phyloP scores from a whole-genome alignment of 345 rosid genomes.

The Eucalyptus curtisii region DNA sequence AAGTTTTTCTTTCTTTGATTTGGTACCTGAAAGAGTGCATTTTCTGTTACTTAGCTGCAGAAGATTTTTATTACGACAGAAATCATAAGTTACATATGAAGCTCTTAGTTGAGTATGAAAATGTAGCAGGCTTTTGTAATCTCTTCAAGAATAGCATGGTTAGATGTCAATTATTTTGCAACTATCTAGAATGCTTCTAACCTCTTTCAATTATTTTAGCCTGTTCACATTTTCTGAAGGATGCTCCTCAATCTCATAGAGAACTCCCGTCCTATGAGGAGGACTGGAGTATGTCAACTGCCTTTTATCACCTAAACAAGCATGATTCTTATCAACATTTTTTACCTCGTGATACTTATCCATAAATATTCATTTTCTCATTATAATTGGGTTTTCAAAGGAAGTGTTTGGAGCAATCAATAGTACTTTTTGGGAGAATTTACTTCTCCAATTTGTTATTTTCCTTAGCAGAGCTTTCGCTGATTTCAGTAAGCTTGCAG shows the following conservation, averaged over 20 bases:
- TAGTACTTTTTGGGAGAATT: not conserved
- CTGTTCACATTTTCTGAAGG: not conserved
- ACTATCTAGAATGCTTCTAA: not conserved
- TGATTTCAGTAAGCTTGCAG: slow-evolving; percentile 17
- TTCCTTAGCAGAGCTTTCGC: not conserved
- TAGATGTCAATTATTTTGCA: not conserved
- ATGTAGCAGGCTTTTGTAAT: not conserved
- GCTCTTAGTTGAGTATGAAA: not conserved
- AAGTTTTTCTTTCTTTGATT: slow-evolving; percentile 3
- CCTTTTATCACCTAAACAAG: not conserved
- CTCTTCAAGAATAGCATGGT: not conserved
- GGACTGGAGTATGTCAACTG: not conserved
- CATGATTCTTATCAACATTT: not conserved
- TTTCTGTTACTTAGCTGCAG: too few relatives aligned
- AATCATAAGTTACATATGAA: not conserved
- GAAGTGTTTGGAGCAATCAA: not conserved
- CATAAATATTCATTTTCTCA: not conserved
- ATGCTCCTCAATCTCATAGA: not conserved
- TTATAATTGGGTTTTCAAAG: not conserved
- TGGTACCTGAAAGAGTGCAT: not conserved
- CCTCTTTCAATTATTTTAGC: not conserved
- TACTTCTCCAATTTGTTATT: not conserved
- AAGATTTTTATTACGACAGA: not conserved
- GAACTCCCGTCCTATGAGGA: not conserved
- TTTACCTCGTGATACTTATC: not conserved